These are phyloP conservation scores for Tricholomella constricta DNA, from an alignment of 768 basidiomycete genomes.

Conservation along the genomic window DNA sequence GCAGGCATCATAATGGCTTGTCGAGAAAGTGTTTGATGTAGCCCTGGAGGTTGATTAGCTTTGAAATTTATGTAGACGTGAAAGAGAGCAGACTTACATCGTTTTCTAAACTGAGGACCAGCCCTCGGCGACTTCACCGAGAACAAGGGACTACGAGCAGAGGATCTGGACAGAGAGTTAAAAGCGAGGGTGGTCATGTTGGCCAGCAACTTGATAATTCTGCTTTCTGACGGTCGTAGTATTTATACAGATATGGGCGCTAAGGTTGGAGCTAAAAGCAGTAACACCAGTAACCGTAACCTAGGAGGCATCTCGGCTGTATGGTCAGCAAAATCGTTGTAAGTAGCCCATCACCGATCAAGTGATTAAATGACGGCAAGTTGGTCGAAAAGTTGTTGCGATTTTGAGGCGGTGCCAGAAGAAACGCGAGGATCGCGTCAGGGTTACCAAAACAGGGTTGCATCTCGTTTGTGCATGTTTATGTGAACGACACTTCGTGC, in stretches of 20 bases:
- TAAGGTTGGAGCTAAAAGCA: neutral
- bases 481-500: too few species aligned
- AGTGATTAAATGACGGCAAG: neutral
- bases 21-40: constrained; percentile 35
- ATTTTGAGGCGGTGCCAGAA: neutral
- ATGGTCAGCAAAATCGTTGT: neutral
- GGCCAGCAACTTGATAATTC: constrained; percentile 27
- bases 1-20: constrained; percentile 70
- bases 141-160: constrained; percentile 25
- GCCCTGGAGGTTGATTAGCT: constrained; percentile 22
- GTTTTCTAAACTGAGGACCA: constrained; percentile 24
- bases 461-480: too few species aligned
- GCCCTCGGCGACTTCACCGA: constrained; percentile 22
- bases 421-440: too few species aligned
- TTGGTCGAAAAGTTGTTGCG: neutral
- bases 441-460: too few species aligned
- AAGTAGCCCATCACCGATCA: neutral
- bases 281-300: constrained; percentile 4
- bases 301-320: neutral
- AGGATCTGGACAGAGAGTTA: constrained; percentile 21
- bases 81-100: constrained; percentile 22
- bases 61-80: neutral
- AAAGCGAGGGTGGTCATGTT: constrained; percentile 23
- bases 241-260: constrained; percentile 5
- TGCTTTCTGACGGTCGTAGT: neutral